These are phyloP conservation scores for Colletotrichum salicis DNA, from an alignment of 2,329 filamentous ascomycete species.

Conservation along the genomic window DNA sequence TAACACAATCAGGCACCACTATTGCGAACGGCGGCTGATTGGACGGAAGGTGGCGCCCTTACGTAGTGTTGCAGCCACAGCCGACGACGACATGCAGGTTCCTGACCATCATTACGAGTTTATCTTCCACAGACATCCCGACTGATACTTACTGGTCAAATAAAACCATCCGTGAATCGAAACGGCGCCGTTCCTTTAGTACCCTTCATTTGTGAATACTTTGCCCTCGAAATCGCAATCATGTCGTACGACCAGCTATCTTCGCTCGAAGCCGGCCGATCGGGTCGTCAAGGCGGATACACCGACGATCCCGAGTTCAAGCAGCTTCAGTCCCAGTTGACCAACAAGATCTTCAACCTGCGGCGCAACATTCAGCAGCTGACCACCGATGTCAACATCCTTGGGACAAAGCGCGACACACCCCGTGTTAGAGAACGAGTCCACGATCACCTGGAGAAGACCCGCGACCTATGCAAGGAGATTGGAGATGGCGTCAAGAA, in stretches of 20 bases:
- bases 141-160: background rate
- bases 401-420: slow-evolving; percentile 92
- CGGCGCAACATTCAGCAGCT: slow-evolving; percentile 89
- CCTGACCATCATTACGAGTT: slow-evolving; percentile 9
- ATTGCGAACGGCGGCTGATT: slow-evolving; percentile 24
- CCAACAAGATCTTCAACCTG: slow-evolving; percentile 88
- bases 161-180: background rate
- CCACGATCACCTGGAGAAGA: slow-evolving; percentile 87
- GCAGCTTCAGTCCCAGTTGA: slow-evolving; percentile 82
- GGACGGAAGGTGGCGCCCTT: slow-evolving; percentile 9
- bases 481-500: slow-evolving; percentile 95
- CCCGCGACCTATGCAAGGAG: slow-evolving; percentile 86
- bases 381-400: slow-evolving; percentile 82
- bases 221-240: slow-evolving; percentile 28
- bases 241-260: slow-evolving; percentile 96
- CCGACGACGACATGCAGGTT: slow-evolving; percentile 30
- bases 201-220: background rate
- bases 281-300: slow-evolving; percentile 77
- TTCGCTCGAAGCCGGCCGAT: slow-evolving; percentile 80
- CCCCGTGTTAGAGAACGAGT: slow-evolving; percentile 91
- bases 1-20: slow-evolving; percentile 22
- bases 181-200: slow-evolving; percentile 6
- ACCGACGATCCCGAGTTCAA: slow-evolving; percentile 94
- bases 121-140: background rate
- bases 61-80: slow-evolving; percentile 34